A percentile compares a stretch with the other conserved stretches of the same genome.
Conservation (phyloP, 441 rosid species). For the Adansonia grandidieri region DNA sequence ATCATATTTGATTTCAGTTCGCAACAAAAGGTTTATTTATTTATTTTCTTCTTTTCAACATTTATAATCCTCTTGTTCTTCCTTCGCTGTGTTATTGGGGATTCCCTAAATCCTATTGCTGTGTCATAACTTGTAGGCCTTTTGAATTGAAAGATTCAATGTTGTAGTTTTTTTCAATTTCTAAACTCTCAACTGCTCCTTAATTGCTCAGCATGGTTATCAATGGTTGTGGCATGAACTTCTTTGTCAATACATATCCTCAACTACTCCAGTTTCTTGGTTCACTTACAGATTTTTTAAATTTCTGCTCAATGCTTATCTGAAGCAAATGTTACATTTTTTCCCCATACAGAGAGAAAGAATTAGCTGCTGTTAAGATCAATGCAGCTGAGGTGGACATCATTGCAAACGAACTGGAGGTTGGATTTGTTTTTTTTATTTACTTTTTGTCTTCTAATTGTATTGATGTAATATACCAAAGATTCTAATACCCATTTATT, state of each 20-base stretch:
- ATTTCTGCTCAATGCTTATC: background rate
- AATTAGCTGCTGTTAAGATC: conserved; percentile 94
- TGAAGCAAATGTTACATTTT: background rate
- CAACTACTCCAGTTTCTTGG: background rate
- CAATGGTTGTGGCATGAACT: background rate
- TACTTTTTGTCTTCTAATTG: background rate
- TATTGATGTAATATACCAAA: background rate
- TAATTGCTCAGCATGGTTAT: background rate
- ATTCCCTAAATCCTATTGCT: background rate
- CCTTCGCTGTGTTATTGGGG: background rate
- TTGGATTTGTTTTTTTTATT: conserved; percentile 27
- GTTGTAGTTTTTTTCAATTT: background rate
- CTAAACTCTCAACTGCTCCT: background rate
- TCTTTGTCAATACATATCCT: background rate
- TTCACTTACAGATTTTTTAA: background rate
- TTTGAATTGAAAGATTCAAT: background rate
- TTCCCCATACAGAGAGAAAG: conserved; percentile 69
- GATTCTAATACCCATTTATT: conserved; percentile 21
- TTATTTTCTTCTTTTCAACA: background rate
- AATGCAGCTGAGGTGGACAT: conserved; percentile 86
- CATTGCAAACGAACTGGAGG: conserved; percentile 93
- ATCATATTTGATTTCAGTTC: background rate
- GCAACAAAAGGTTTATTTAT: background rate
- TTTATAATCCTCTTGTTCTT: background rate
- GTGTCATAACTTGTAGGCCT: background rate